These are phyloP conservation scores for Xylaria hypoxylon DNA, from an alignment of 2,329 filamentous ascomycete species.

Conservation along the genomic window DNA sequence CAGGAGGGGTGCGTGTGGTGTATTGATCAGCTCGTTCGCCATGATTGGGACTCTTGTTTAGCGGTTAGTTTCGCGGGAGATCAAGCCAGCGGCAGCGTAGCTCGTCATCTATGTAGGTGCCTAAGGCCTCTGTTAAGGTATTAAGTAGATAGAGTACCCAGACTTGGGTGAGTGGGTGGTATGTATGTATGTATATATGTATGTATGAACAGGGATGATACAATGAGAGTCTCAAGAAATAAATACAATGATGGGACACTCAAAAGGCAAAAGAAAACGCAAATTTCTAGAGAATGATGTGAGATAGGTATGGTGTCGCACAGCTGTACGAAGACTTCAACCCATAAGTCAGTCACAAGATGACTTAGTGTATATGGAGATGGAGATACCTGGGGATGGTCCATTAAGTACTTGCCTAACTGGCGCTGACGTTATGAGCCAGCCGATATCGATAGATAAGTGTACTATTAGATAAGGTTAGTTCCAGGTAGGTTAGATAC, in stretches of 20 bases:
- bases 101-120: neutral
- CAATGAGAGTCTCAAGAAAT: neutral
- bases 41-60: constrained; percentile 35
- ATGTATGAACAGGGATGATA: neutral
- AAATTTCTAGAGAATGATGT: constrained; percentile 1
- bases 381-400: neutral
- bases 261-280: neutral
- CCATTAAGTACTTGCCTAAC: no score
- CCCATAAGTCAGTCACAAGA: constrained; percentile 17
- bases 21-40: constrained; percentile 41
- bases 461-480: no score
- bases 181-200: no score
- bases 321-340: constrained; percentile 7
- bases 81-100: neutral
- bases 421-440: constrained; percentile 5
- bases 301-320: constrained; percentile 16
- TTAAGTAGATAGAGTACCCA: no score
- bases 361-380: neutral
- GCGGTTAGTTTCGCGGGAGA: constrained; percentile 12
- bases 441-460: constrained; percentile 8
- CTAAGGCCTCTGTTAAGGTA: neutral
- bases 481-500: no score
- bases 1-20: constrained; percentile 45
- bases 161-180: neutral
- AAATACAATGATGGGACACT: neutral